phyloP scores from a whole-genome alignment of 2,329 filamentous ascomycete species.

The Curvularia sp. region DNA sequence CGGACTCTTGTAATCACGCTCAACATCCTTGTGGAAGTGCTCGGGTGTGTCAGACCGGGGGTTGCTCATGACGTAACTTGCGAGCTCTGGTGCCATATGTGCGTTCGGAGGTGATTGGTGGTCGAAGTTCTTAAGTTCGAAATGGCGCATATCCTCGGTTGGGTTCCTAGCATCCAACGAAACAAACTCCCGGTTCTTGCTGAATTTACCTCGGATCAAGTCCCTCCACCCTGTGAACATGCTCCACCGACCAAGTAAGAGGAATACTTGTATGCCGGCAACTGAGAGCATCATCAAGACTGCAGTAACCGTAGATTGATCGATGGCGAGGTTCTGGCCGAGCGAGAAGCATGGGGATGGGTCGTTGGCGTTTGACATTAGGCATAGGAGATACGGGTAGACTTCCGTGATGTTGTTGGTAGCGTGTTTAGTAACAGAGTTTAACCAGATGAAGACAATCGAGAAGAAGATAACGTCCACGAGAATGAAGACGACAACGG shows the following conservation, averaged over 20 bases:
- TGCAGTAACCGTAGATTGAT: conserved; percentile 77
- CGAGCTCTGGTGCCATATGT: conserved; percentile 33
- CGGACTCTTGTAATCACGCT: conserved; percentile 50
- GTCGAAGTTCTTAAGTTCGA: conserved; percentile 47
- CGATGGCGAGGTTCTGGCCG: conserved; percentile 70
- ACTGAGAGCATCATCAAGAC: conserved; percentile 81
- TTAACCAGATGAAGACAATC: conserved; percentile 85
- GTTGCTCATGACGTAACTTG: conserved; percentile 27
- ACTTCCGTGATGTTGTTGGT: conserved; percentile 64
- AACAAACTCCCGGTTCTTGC: conserved; percentile 79
- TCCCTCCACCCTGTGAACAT: conserved; percentile 87
- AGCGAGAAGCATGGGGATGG: conserved; percentile 70
- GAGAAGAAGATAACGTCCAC: conserved; percentile 94
- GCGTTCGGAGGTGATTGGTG: conserved; percentile 39
- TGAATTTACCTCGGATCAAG: conserved; percentile 59
- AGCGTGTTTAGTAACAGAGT: conserved; percentile 64
- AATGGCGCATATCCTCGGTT: conserved; percentile 42
- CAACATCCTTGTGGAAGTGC: conserved; percentile 46
- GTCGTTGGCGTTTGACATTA: conserved; percentile 64
- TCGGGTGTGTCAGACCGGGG: conserved; percentile 43
- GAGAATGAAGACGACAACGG: conserved; percentile 87
- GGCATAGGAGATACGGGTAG: conserved; percentile 73
- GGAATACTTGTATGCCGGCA: conserved; percentile 83
- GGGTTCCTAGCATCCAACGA: conserved; percentile 74
- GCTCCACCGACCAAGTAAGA: conserved; percentile 82